These are phyloP conservation scores for Mucor circinelloides DNA, from an alignment of 371 early-diverging fungal genomes.

Conservation along the genomic window DNA sequence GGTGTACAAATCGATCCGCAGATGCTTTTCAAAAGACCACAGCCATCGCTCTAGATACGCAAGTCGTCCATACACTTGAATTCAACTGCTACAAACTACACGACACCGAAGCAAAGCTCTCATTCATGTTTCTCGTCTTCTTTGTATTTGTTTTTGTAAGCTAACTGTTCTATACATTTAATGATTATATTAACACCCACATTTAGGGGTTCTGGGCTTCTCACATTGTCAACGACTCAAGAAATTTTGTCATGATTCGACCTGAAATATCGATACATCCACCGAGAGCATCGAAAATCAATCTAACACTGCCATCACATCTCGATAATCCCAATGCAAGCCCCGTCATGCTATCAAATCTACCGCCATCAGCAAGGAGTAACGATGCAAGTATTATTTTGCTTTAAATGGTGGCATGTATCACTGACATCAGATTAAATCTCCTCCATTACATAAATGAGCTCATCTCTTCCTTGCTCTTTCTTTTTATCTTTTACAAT, in stretches of 20 bases:
- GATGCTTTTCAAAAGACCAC: neutral
- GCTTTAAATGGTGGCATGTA: neutral
- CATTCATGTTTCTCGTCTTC: neutral
- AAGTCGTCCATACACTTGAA: neutral
- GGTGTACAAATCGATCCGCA: neutral
- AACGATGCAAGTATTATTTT: neutral
- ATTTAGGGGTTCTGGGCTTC: constrained; percentile 11
- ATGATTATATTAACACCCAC: neutral
- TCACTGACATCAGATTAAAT: neutral
- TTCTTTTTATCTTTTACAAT: neutral
- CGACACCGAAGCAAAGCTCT: constrained; percentile 4
- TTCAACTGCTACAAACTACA: constrained; percentile 11
- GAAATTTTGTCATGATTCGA: neutral
- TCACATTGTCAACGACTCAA: neutral
- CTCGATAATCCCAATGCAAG: neutral
- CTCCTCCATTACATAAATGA: neutral
- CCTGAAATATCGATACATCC: neutral
- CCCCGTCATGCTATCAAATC: neutral
- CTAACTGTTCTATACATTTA: neutral
- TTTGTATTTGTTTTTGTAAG: constrained; percentile 17
- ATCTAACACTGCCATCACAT: neutral
- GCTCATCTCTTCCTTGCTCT: neutral
- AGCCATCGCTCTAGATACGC: neutral
- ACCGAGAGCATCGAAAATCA: neutral
- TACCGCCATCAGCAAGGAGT: neutral